Conservation (phyloP, 331 rosid genomes). For the Erythrophleum ivorense region DNA sequence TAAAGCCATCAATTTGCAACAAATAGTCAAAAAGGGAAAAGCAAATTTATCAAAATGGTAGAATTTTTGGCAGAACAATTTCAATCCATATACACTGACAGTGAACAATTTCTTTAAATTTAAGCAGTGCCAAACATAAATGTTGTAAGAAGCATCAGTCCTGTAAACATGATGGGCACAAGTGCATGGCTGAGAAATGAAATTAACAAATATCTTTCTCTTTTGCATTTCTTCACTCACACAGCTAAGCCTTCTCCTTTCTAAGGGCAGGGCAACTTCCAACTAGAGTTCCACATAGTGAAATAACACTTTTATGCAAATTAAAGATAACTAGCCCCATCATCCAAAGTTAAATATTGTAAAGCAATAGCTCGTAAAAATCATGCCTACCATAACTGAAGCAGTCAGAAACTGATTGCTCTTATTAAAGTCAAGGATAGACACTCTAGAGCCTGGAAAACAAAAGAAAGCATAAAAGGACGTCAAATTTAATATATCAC, state of each 20-base stretch:
- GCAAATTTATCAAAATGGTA: neutral
- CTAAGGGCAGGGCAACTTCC: neutral
- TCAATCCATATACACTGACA: neutral
- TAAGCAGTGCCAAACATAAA: neutral
- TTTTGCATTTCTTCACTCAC: conserved; percentile 5
- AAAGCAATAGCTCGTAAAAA: conserved; percentile 9
- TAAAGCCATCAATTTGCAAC: conserved; percentile 14
- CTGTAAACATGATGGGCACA: neutral
- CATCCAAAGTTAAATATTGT: neutral
- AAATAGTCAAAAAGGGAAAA: neutral
- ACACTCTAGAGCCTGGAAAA: conserved; percentile 67
- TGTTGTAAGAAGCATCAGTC: neutral
- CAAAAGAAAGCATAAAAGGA: conserved; percentile 31
- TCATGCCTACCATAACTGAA: conserved; percentile 59
- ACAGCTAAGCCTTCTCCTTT: conserved; percentile 13
- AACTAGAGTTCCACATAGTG: neutral
- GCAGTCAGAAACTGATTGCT: conserved; percentile 57
- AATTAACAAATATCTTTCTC: neutral
- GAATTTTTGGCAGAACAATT: conserved; percentile 1
- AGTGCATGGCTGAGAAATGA: conserved; percentile 17
- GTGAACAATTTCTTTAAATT: neutral
- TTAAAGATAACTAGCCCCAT: neutral
- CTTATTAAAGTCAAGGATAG: conserved; percentile 87
- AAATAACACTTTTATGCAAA: conserved; percentile 6
- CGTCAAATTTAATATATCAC: conserved; percentile 15